A percentile compares a stretch with the other conserved stretches of the same genome.
Conservation (phyloP, 2,329 filamentous ascomycete genomes). For the Shiraia sp. region DNA sequence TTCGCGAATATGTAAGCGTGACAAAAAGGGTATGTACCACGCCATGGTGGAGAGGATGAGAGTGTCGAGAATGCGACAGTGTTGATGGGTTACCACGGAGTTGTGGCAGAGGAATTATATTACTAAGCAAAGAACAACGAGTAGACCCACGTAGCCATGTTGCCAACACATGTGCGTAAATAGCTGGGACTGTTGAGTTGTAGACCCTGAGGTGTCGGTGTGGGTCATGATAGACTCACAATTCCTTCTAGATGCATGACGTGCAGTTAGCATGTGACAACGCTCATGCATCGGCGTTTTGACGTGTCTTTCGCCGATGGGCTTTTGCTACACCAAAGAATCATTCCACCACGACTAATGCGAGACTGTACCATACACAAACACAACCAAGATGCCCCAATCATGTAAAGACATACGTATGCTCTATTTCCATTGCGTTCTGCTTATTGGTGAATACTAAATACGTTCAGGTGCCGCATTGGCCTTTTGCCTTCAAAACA, state of each 20-base stretch:
- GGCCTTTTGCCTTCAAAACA: slow-evolving; percentile 92
- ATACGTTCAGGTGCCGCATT: slow-evolving; percentile 75
- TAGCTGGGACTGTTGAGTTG: too few relatives aligned
- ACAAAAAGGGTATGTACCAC: slow-evolving; percentile 65
- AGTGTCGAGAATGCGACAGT: not conserved
- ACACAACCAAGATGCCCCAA: slow-evolving; percentile 70
- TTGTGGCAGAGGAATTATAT: too few relatives aligned
- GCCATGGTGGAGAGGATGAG: slow-evolving; percentile 23
- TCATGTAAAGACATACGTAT: slow-evolving; percentile 96
- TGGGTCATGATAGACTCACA: not conserved
- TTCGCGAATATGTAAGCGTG: slow-evolving; percentile 67
- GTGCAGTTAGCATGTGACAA: slow-evolving; percentile 27
- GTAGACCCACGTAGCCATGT: too few relatives aligned
- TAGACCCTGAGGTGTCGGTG: too few relatives aligned
- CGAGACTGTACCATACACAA: too few relatives aligned
- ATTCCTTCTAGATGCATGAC: slow-evolving; percentile 8
- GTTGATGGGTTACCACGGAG: not conserved
- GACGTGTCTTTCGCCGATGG: slow-evolving; percentile 9
- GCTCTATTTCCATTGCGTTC: slow-evolving; percentile 39
- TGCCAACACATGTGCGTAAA: too few relatives aligned
- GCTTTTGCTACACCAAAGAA: slow-evolving; percentile 9
- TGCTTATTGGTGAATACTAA: not conserved
- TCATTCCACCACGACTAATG: slow-evolving; percentile 4
- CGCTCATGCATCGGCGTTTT: slow-evolving; percentile 12
- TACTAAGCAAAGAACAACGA: too few relatives aligned